Percentiles rank a stretch among this genome's conserved stretches.
phyloP scores from a whole-genome alignment of 345 rosid genomes.

The Lepidium sativum region DNA sequence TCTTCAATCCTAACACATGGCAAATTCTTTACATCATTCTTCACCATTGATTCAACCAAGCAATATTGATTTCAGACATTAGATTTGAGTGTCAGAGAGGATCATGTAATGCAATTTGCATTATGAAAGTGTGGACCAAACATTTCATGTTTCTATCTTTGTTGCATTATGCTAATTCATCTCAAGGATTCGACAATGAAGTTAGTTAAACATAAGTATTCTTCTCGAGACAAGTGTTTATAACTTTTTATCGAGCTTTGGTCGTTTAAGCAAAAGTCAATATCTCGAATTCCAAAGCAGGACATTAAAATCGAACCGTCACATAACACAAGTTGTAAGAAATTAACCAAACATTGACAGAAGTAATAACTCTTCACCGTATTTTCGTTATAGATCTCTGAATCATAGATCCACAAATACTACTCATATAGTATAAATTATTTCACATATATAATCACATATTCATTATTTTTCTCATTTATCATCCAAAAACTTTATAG shows the following conservation, averaged over 20 bases:
- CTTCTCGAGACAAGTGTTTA: background rate
- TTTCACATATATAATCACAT: slow-evolving; percentile 17
- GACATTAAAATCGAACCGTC: slow-evolving; percentile 25
- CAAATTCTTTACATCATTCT: background rate
- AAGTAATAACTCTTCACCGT: slow-evolving; percentile 25
- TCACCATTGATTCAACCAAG: background rate
- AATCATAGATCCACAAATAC: background rate
- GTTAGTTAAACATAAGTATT: background rate
- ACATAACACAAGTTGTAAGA: background rate
- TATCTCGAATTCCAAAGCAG: slow-evolving; percentile 13
- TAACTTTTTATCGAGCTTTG: slow-evolving; percentile 10
- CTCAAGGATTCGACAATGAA: too few relatives aligned
- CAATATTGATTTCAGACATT: background rate
- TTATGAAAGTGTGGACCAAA: slow-evolving; percentile 5
- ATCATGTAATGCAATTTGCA: background rate
- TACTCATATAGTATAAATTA: background rate
- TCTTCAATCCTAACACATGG: slow-evolving; percentile 19
- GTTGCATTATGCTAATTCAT: background rate
- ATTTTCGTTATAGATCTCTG: background rate
- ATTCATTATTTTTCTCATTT: slow-evolving; percentile 21
- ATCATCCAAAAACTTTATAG: slow-evolving; percentile 4
- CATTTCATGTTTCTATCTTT: slow-evolving; percentile 7
- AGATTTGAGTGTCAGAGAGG: background rate
- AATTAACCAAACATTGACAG: slow-evolving; percentile 11
- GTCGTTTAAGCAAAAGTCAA: background rate